Percentiles rank a stretch among this genome's conserved stretches.
Conservation (phyloP, 2,329 filamentous ascomycete genomes). For the Calonectria pseudoreteaudii region DNA sequence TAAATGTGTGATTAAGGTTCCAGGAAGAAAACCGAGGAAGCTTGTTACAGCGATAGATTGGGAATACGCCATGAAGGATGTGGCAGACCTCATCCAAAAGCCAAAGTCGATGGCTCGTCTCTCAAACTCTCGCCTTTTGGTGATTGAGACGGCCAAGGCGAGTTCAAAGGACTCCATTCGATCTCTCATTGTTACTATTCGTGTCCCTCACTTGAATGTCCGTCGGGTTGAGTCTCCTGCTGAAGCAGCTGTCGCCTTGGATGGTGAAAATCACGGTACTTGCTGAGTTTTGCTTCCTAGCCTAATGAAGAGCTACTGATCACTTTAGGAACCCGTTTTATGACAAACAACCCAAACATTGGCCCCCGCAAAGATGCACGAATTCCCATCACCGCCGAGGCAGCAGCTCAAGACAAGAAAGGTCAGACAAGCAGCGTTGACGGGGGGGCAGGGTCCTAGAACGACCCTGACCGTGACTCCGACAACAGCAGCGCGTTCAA, state of each 20-base stretch:
- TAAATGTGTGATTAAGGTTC: not conserved
- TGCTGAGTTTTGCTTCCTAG: not conserved
- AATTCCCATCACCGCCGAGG: not conserved
- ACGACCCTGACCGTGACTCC: not conserved
- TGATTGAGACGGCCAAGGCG: not conserved
- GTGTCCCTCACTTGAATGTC: not conserved
- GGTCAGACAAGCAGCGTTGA: not conserved
- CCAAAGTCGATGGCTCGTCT: not conserved
- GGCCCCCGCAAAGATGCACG: not conserved
- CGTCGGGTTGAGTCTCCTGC: too few species aligned
- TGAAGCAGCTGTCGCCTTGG: not conserved
- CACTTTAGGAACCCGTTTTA: not conserved
- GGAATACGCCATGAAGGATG: not conserved
- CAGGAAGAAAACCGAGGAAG: not conserved
- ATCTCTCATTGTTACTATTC: not conserved
- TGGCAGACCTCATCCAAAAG: not conserved
- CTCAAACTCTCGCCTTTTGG: not conserved
- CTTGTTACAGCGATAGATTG: not conserved
- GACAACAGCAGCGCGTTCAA: too few species aligned
- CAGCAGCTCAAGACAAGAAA: not conserved
- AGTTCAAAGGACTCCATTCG: too few species aligned
- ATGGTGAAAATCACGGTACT: not conserved
- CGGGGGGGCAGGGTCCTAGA: not conserved
- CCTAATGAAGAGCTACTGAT: not conserved
- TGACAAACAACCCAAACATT: not conserved